These are phyloP conservation scores for Chamaecyparis obtusa DNA, from an alignment of 75 land plant genomes.

Conservation along the genomic window DNA sequence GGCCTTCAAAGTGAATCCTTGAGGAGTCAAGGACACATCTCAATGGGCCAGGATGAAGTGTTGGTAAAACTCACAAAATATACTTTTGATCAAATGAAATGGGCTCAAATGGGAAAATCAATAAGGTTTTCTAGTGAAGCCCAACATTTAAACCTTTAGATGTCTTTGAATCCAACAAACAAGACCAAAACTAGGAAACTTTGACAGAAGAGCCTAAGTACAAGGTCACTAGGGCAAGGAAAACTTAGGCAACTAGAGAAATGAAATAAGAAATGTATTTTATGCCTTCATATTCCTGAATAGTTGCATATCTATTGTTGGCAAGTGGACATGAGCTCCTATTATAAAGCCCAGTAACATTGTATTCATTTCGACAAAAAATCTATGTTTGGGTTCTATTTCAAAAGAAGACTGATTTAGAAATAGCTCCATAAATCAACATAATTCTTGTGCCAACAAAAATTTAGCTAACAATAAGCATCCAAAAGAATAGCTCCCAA, in stretches of 20 bases:
- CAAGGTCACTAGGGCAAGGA: neutral
- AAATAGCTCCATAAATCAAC: neutral
- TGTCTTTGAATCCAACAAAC: neutral
- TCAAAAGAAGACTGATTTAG: neutral
- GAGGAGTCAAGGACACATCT: neutral
- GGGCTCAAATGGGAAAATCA: too few species aligned
- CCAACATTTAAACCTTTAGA: neutral
- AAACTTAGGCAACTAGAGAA: neutral
- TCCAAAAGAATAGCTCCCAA: neutral
- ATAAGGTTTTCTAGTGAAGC: too few species aligned
- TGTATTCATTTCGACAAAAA: constrained; percentile 90
- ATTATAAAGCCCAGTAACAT: constrained; percentile 95
- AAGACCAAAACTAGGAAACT: neutral
- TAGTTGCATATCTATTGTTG: constrained; percentile 95
- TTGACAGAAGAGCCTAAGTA: neutral
- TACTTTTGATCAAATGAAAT: too few species aligned
- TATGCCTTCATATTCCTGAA: constrained; percentile 88
- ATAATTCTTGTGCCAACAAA: neutral
- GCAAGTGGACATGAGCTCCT: constrained; percentile 98
- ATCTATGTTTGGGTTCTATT: constrained; percentile 77
- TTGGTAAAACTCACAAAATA: too few species aligned
- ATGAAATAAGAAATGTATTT: neutral
- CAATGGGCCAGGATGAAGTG: neutral
- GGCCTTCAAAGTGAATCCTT: neutral
- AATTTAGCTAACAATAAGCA: neutral